Percentiles rank a stretch among this genome's conserved stretches.
Conservation (phyloP, 148 eudicot genomes). For the Arbutus unedo region DNA sequence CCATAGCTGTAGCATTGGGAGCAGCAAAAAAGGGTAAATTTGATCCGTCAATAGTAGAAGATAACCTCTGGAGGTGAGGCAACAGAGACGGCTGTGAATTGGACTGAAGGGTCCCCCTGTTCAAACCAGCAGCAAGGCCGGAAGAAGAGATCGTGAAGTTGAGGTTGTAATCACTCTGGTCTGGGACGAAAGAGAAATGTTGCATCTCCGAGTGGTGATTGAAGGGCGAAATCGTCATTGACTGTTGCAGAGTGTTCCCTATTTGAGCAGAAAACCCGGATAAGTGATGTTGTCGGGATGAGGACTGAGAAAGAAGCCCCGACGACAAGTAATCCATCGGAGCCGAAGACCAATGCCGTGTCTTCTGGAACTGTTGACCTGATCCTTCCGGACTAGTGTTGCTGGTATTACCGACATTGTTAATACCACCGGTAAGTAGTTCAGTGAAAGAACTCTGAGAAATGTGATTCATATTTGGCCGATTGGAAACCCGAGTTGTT, state of each 20-base stretch:
- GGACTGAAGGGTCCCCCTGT: slow-evolving; percentile 99
- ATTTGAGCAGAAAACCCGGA: slow-evolving; percentile 29
- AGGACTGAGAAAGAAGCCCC: slow-evolving; percentile 26
- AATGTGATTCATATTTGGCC: slow-evolving; percentile 30
- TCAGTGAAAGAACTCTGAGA: slow-evolving; percentile 78
- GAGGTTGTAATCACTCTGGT: slow-evolving; percentile 53
- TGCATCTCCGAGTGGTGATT: slow-evolving; percentile 36
- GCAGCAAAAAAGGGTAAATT: slow-evolving; percentile 58
- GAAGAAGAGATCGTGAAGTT: slow-evolving; percentile 60
- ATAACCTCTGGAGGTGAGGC: slow-evolving; percentile 70
- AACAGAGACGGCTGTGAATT: slow-evolving; percentile 61
- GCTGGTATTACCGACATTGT: slow-evolving; percentile 22
- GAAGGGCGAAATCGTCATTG: slow-evolving; percentile 35
- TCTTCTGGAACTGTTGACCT: slow-evolving; percentile 31
- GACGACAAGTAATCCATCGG: slow-evolving; percentile 58
- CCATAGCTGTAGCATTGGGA: slow-evolving; percentile 33
- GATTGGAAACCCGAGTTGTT: neutral
- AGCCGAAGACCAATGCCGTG: slow-evolving; percentile 36
- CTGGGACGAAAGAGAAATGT: slow-evolving; percentile 45
- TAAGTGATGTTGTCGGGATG: slow-evolving; percentile 18
- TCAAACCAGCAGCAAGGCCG: slow-evolving; percentile 47
- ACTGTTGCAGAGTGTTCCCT: slow-evolving; percentile 32
- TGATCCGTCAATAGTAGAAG: slow-evolving; percentile 51
- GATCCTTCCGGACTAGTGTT: slow-evolving; percentile 29
- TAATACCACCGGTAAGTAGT: slow-evolving; percentile 55